Evolutionary conservation across 1,284 basidiomycete genomes (phyloP).

Genomic region (Ustilago shanxiensis): DNA sequence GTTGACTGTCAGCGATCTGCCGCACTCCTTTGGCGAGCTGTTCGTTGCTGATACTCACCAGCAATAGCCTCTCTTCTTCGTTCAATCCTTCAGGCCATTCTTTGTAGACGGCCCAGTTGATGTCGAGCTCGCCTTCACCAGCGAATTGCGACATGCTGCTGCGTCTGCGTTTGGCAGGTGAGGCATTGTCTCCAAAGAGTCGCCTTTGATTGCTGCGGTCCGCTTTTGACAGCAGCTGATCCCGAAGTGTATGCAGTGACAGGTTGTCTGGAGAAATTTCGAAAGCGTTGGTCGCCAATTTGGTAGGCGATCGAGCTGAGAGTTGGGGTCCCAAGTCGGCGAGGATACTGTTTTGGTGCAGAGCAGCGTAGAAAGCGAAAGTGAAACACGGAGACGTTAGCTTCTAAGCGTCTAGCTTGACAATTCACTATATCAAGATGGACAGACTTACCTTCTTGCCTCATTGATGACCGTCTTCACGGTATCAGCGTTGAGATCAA

Average conservation of each 20-base stretch:
- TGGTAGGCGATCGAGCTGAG: slow-evolving; percentile 42
- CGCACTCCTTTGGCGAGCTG: not conserved
- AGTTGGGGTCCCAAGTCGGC: slow-evolving; percentile 46
- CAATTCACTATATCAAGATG: too few relatives aligned
- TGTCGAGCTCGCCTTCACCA: slow-evolving; percentile 53
- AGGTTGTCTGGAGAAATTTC: slow-evolving; percentile 52
- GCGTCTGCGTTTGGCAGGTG: slow-evolving; percentile 45
- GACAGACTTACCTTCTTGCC: not conserved
- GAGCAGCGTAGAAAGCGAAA: too few relatives aligned
- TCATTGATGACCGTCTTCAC: slow-evolving; percentile 35
- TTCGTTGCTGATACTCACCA: slow-evolving; percentile 1
- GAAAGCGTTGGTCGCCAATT: slow-evolving; percentile 45
- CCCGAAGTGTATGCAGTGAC: slow-evolving; percentile 47
- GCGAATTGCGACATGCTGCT: slow-evolving; percentile 53
- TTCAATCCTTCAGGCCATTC: slow-evolving; percentile 59
- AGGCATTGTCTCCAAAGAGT: slow-evolving; percentile 41
- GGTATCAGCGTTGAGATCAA: slow-evolving; percentile 32
- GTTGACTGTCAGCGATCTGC: not conserved
- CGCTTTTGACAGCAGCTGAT: slow-evolving; percentile 49
- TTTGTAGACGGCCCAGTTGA: slow-evolving; percentile 63
- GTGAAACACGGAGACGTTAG: too few relatives aligned
- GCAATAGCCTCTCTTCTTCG: slow-evolving; percentile 58
- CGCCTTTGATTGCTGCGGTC: slow-evolving; percentile 44
- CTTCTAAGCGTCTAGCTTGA: too few relatives aligned
- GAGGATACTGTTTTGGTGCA: slow-evolving; percentile 15